A percentile compares a stretch with the other conserved stretches of the same genome.
These are phyloP conservation scores for Phytophthora tubulina DNA, from an alignment of 352 stramenopile species.

Conservation along the genomic window DNA sequence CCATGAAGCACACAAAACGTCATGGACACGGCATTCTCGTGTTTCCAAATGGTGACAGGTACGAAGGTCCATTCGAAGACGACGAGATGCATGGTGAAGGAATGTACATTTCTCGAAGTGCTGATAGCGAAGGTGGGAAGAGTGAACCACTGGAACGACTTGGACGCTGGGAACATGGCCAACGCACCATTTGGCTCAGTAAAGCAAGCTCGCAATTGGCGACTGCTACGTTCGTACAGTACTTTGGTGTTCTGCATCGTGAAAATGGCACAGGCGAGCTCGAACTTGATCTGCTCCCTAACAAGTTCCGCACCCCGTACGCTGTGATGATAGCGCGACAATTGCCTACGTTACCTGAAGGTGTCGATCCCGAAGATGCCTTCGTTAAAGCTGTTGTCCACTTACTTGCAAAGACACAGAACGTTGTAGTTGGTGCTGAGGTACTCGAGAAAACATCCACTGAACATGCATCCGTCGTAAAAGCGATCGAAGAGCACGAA, in stretches of 20 bases:
- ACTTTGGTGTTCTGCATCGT: constrained; percentile 57
- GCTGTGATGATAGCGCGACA: constrained; percentile 83
- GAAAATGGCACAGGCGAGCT: constrained; percentile 54
- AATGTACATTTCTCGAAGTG: constrained; percentile 54
- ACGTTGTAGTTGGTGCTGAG: constrained; percentile 69
- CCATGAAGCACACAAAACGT: constrained; percentile 63
- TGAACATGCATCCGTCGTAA: constrained; percentile 46
- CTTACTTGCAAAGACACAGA: constrained; percentile 83
- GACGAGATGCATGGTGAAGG: constrained; percentile 90
- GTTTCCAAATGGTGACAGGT: constrained; percentile 90
- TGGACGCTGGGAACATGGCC: constrained; percentile 69
- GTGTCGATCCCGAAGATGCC: constrained; percentile 65
- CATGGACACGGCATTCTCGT: constrained; percentile 86
- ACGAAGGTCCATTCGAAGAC: constrained; percentile 90
- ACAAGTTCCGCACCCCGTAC: constrained; percentile 80
- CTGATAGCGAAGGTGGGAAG: constrained; percentile 21
- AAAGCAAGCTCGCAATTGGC: constrained; percentile 75
- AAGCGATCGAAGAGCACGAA: constrained; percentile 36
- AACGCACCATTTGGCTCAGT: constrained; percentile 76
- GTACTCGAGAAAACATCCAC: constrained; percentile 65
- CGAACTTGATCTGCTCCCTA: constrained; percentile 71
- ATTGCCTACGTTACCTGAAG: constrained; percentile 76
- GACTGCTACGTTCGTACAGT: constrained; percentile 80
- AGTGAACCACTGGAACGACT: constrained; percentile 71
- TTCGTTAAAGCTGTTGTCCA: constrained; percentile 80